A percentile compares a stretch with the other conserved stretches of the same genome.
phyloP scores from a whole-genome alignment of 106 monocot genomes.

The Narthecium ossifragum region DNA sequence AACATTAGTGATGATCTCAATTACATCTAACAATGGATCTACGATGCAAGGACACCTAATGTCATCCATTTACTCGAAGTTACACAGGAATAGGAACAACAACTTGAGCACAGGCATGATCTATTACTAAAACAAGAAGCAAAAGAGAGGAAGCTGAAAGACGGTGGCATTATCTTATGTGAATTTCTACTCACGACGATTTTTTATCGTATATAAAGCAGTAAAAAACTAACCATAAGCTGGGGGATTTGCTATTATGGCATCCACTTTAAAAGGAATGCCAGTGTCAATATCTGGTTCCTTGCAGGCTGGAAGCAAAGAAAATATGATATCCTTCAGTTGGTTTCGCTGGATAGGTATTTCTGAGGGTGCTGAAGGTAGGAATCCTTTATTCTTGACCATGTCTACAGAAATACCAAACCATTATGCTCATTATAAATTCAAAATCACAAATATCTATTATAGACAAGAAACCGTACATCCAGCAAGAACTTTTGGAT shows the following conservation, averaged over 20 bases:
- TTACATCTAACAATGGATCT: too few relatives aligned
- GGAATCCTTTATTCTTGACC: slow-evolving; percentile 98
- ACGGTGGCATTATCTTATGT: too few relatives aligned
- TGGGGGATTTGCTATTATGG: slow-evolving; percentile 96
- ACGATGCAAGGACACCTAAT: too few relatives aligned
- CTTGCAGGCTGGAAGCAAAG: slow-evolving; percentile 81
- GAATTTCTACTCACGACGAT: too few relatives aligned
- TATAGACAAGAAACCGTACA: slow-evolving; percentile 41
- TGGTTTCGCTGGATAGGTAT: slow-evolving; percentile 86
- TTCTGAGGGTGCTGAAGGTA: slow-evolving; percentile 87
- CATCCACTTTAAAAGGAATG: slow-evolving; percentile 83
- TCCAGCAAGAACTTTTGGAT: slow-evolving; percentile 86
- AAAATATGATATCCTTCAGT: slow-evolving; percentile 90
- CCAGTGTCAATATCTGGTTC: slow-evolving; percentile 82
- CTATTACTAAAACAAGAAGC: too few relatives aligned
- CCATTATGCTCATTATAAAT: background rate
- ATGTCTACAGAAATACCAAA: slow-evolving; percentile 53
- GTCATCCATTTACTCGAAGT: too few relatives aligned
- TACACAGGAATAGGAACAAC: too few relatives aligned
- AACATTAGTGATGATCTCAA: too few relatives aligned
- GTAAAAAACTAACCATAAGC: slow-evolving; percentile 65
- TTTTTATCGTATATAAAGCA: background rate
- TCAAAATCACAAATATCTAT: background rate
- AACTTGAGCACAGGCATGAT: too few relatives aligned
- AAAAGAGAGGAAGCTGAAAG: too few relatives aligned